Percentiles rank a stretch among this genome's conserved stretches.
Conservation (phyloP, 2,329 filamentous ascomycete species). For the Gnomoniopsis smithogilvyi region DNA sequence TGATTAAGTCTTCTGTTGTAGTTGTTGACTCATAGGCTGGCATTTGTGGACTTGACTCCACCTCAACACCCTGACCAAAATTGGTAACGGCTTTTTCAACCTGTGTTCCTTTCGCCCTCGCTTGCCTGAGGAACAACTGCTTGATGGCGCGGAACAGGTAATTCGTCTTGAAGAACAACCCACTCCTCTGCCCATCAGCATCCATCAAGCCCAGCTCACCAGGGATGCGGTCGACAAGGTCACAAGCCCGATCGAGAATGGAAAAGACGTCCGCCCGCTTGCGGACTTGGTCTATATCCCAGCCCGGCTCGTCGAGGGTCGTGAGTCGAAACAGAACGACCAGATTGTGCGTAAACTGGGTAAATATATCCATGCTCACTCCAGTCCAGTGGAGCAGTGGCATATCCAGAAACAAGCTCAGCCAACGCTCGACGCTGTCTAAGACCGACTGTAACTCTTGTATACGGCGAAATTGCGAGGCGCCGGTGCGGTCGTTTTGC, state of each 20-base stretch:
- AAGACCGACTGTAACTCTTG: slow-evolving; percentile 22
- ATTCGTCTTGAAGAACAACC: slow-evolving; percentile 23
- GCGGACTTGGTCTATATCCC: slow-evolving; percentile 22
- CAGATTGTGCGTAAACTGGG: slow-evolving; percentile 24
- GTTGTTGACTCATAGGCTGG: background rate
- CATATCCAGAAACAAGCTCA: slow-evolving; percentile 16
- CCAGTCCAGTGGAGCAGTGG: slow-evolving; percentile 20
- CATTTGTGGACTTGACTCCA: background rate
- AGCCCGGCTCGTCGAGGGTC: slow-evolving; percentile 22
- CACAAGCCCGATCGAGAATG: slow-evolving; percentile 19
- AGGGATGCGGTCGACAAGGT: slow-evolving; percentile 16
- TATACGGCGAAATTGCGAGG: slow-evolving; percentile 18
- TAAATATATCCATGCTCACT: slow-evolving; percentile 21
- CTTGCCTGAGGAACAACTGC: slow-evolving; percentile 21
- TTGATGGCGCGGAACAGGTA: slow-evolving; percentile 21
- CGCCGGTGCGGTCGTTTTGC: slow-evolving; percentile 1
- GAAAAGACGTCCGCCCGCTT: slow-evolving; percentile 22
- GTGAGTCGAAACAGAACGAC: slow-evolving; percentile 24
- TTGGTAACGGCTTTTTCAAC: background rate
- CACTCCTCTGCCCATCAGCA: slow-evolving; percentile 18
- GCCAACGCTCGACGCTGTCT: slow-evolving; percentile 20
- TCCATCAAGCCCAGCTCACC: slow-evolving; percentile 18
- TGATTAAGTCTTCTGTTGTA: background rate
- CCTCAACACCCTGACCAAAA: background rate
- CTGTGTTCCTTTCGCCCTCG: background rate